Conservation (phyloP, 768 basidiomycete species). For the Amanita rubescens region DNA sequence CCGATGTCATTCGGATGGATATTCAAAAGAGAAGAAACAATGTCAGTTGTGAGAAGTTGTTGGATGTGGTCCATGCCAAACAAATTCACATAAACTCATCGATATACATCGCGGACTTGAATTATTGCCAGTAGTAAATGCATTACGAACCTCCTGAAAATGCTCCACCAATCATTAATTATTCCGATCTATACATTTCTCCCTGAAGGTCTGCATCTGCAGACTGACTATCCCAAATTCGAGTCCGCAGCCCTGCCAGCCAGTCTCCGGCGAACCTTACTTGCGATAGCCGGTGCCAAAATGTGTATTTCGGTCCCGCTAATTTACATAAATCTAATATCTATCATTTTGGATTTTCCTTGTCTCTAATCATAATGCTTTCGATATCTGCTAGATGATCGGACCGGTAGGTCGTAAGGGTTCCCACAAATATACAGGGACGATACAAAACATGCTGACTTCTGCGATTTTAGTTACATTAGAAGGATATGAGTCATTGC, state of each 20-base stretch:
- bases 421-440: background rate
- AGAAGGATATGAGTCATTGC: too few species aligned
- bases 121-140: too few species aligned
- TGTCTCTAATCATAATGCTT: background rate
- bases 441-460: background rate
- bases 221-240: too few species aligned
- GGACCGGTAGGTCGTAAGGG: background rate
- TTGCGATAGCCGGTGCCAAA: background rate
- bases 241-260: background rate
- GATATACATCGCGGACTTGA: too few species aligned
- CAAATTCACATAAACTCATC: background rate
- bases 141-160: too few species aligned
- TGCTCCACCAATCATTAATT: too few species aligned
- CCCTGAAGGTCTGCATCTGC: too few species aligned
- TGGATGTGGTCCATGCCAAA: conserved; percentile 4
- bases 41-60: conserved; percentile 5
- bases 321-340: background rate
- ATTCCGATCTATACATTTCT: too few species aligned
- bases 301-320: background rate
- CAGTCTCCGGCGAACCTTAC: too few species aligned
- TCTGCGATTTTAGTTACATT: background rate
- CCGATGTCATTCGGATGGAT: conserved; percentile 7
- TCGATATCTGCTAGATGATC: background rate
- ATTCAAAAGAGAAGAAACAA: conserved; percentile 5
- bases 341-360: background rate